phyloP scores from a whole-genome alignment of 2,329 filamentous ascomycete genomes.

The Purpureocillium takamizusanense region DNA sequence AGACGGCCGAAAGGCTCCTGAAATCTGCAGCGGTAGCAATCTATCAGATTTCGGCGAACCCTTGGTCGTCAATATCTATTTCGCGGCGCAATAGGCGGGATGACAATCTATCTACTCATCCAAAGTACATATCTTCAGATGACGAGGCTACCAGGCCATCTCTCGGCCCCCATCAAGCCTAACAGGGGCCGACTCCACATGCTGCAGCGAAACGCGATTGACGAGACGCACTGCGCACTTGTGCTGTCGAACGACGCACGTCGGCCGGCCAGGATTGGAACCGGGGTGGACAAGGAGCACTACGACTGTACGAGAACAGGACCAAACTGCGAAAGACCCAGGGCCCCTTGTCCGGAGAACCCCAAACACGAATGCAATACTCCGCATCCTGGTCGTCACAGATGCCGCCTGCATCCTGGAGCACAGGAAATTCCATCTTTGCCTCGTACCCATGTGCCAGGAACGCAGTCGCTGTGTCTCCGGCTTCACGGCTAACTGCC shows the following conservation, averaged over 20 bases:
- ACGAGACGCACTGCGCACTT: neutral
- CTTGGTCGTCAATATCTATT: neutral
- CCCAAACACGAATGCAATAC: neutral
- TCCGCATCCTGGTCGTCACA: constrained; percentile 1
- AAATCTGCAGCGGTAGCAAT: constrained; percentile 1
- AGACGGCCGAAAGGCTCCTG: neutral
- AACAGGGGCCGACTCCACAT: neutral
- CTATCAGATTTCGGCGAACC: neutral
- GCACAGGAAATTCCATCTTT: neutral
- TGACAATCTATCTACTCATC: no score
- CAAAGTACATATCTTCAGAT: neutral
- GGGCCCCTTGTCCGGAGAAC: neutral
- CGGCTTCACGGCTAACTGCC: neutral
- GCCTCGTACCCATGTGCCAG: neutral
- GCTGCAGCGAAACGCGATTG: neutral
- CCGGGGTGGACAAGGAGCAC: neutral
- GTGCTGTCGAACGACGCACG: neutral
- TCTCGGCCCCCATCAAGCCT: no score
- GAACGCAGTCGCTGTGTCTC: no score
- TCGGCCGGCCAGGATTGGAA: neutral
- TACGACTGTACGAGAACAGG: no score
- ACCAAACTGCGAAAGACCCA: neutral
- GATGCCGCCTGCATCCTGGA: neutral
- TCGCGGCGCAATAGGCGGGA: neutral
- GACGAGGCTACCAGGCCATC: neutral